Evolutionary conservation across 805 yeast species (phyloP).

Genomic region (Candida sonorensis): DNA sequence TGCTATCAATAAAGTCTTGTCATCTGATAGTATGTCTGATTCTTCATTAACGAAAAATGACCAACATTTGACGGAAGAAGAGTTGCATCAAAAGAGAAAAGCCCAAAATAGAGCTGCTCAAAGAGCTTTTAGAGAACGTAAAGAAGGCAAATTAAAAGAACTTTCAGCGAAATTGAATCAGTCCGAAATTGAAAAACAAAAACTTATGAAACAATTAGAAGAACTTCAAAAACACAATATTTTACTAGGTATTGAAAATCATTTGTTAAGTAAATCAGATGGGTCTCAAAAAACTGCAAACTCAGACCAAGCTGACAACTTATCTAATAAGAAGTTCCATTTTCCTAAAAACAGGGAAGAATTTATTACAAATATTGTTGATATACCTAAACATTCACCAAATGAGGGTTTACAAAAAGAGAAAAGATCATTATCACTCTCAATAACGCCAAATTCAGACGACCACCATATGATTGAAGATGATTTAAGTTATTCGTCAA

Average conservation of each 20-base stretch:
- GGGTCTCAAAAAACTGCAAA: not conserved
- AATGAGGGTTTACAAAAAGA: slow-evolving; percentile 5
- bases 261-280: slow-evolving; percentile 36
- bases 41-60: slow-evolving; percentile 3
- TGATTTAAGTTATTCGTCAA: not conserved
- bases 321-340: slow-evolving; percentile 7
- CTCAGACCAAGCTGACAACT: not conserved
- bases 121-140: slow-evolving; percentile 78
- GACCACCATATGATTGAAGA: not conserved
- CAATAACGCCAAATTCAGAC: not conserved
- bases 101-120: slow-evolving; percentile 87
- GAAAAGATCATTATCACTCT: slow-evolving; percentile 11
- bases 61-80: slow-evolving; percentile 23
- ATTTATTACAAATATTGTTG: slow-evolving; percentile 18
- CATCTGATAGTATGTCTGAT: slow-evolving; percentile 5
- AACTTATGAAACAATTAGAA: slow-evolving; percentile 35
- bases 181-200: slow-evolving; percentile 43
- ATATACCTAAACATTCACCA: slow-evolving; percentile 6
- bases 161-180: slow-evolving; percentile 50
- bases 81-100: slow-evolving; percentile 50
- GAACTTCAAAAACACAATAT: slow-evolving; percentile 44
- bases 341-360: slow-evolving; percentile 22
- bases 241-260: slow-evolving; percentile 56
- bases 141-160: slow-evolving; percentile 65
- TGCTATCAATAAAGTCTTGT: not conserved